These are phyloP conservation scores for Byssothecium circinans DNA, from an alignment of 2,329 filamentous ascomycete genomes.

Conservation along the genomic window DNA sequence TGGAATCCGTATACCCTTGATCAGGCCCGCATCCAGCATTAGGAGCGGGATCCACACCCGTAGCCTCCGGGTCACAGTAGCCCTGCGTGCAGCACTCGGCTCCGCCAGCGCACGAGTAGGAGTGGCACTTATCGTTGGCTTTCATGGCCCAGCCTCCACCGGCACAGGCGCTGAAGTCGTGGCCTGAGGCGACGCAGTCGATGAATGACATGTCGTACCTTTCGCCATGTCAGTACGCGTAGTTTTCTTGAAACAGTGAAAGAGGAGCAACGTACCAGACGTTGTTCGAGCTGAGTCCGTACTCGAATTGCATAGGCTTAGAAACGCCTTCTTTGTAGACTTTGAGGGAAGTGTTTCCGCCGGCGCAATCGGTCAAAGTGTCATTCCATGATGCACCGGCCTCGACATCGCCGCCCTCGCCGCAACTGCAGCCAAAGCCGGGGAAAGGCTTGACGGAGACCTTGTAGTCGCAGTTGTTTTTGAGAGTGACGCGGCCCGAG, in stretches of 20 bases:
- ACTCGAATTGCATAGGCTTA: slow-evolving; percentile 14
- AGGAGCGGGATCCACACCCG: not conserved
- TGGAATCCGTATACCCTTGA: slow-evolving; percentile 5
- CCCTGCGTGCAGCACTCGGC: slow-evolving; percentile 3
- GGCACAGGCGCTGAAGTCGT: slow-evolving; percentile 1
- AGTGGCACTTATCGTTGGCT: not conserved
- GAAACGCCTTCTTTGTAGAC: slow-evolving; percentile 1
- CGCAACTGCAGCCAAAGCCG: not conserved
- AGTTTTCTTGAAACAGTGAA: no score
- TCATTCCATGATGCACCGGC: slow-evolving; percentile 9
- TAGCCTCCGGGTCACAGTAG: slow-evolving; percentile 10
- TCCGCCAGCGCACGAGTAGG: not conserved
- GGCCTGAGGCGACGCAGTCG: slow-evolving; percentile 1
- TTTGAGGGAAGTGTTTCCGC: slow-evolving; percentile 11
- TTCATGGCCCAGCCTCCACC: slow-evolving; percentile 8
- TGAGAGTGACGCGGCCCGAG: slow-evolving; percentile 3
- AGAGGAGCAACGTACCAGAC: slow-evolving; percentile 2
- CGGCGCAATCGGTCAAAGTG: slow-evolving; percentile 5
- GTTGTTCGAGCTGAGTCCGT: slow-evolving; percentile 2
- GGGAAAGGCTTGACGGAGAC: slow-evolving; percentile 3
- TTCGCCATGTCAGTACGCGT: no score
- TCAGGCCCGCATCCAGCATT: slow-evolving; percentile 6
- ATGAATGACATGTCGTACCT: slow-evolving; percentile 13
- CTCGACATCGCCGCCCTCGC: not conserved
- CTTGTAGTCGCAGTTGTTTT: slow-evolving; percentile 10